Conservation (phyloP, 1,284 basidiomycete species). For the Ceratobasidium sp. region DNA sequence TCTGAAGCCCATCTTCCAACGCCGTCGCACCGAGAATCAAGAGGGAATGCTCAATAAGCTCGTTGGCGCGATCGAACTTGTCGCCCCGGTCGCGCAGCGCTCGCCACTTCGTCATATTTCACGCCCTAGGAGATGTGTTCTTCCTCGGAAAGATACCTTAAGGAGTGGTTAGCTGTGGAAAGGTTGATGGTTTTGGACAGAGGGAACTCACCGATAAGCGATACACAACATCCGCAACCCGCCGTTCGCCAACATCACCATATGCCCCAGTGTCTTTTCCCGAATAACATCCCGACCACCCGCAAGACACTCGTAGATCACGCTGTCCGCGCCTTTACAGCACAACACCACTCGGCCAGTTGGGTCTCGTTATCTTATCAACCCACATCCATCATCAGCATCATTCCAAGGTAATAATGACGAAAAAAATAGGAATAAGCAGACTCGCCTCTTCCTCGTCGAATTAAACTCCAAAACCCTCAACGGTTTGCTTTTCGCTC, state of each 20-base stretch:
- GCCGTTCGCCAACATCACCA: constrained; percentile 93
- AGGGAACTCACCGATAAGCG: constrained; percentile 68
- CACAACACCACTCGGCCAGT: constrained; percentile 83
- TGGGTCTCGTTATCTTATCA: constrained; percentile 79
- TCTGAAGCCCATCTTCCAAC: constrained; percentile 96
- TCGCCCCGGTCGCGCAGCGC: constrained; percentile 86
- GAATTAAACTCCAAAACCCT: constrained; percentile 94
- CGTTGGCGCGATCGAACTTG: constrained; percentile 89
- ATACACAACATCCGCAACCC: constrained; percentile 94
- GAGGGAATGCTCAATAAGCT: constrained; percentile 85
- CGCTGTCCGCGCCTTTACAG: constrained; percentile 97
- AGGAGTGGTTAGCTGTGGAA: background rate
- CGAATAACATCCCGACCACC: constrained; percentile 83
- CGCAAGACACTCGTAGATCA: constrained; percentile 89
- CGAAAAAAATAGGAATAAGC: too few species aligned
- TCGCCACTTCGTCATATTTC: constrained; percentile 84
- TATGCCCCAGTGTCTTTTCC: constrained; percentile 82
- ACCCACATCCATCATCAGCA: background rate
- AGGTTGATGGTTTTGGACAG: background rate
- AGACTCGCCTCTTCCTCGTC: constrained; percentile 77
- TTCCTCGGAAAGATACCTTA: constrained; percentile 75
- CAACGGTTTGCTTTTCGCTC: constrained; percentile 95
- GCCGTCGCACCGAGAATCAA: constrained; percentile 94
- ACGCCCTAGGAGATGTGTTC: constrained; percentile 88
- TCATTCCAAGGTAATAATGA: background rate